These are phyloP conservation scores for Tetrapisispora phaffii DNA, from an alignment of 805 yeast genomes.

Conservation along the genomic window DNA sequence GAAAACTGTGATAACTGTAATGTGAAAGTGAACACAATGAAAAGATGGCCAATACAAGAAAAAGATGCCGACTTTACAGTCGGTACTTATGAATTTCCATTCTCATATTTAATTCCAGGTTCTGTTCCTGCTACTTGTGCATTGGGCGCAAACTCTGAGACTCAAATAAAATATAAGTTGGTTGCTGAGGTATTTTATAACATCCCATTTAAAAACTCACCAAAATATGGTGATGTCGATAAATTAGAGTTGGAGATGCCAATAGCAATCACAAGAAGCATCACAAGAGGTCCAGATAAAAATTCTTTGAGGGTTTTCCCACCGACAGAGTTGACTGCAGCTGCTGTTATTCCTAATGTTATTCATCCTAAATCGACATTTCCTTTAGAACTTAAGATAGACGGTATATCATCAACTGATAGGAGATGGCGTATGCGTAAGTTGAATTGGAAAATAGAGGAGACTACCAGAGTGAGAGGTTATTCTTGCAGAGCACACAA, in stretches of 20 bases:
- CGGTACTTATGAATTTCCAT: slow-evolving; percentile 83
- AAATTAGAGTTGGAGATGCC: slow-evolving; percentile 47
- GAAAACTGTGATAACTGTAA: slow-evolving; percentile 52
- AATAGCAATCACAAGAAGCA: slow-evolving; percentile 63
- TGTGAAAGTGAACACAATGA: slow-evolving; percentile 48
- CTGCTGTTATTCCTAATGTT: slow-evolving; percentile 80
- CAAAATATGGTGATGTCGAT: slow-evolving; percentile 21
- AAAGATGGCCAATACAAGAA: slow-evolving; percentile 79
- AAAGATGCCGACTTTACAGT: slow-evolving; percentile 46
- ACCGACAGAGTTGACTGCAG: slow-evolving; percentile 84
- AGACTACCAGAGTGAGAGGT: slow-evolving; percentile 54
- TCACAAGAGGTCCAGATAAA: slow-evolving; percentile 72
- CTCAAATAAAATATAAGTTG: slow-evolving; percentile 62
- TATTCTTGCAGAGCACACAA: slow-evolving; percentile 50
- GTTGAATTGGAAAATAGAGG: slow-evolving; percentile 82
- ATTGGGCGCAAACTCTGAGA: slow-evolving; percentile 42
- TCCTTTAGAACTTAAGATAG: slow-evolving; percentile 72
- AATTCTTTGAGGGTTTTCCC: slow-evolving; percentile 88
- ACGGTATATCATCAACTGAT: slow-evolving; percentile 51
- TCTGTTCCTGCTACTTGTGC: slow-evolving; percentile 66
- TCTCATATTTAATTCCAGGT: slow-evolving; percentile 83
- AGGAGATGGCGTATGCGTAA: slow-evolving; percentile 88
- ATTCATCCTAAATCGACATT: slow-evolving; percentile 80
- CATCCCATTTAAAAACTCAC: slow-evolving; percentile 16
- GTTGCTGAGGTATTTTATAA: slow-evolving; percentile 49